A percentile compares a stretch with the other conserved stretches of the same genome.
Conservation (phyloP, 2,329 filamentous ascomycete genomes). For the Phaeosphaeriaceae sp. region DNA sequence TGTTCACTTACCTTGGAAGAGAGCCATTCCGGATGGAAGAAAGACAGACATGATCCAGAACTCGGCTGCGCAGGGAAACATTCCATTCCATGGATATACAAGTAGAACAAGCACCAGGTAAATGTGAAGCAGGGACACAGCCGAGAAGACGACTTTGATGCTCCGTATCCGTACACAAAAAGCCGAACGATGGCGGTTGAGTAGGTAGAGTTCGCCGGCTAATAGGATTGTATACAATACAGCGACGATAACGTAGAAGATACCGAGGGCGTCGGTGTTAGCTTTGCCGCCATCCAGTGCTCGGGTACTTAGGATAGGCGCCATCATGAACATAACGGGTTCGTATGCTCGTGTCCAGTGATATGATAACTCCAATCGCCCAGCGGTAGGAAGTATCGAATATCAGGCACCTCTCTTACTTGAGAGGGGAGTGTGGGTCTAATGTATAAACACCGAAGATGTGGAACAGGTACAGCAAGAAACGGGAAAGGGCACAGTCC, state of each 20-base stretch:
- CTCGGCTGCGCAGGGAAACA: slow-evolving; percentile 45
- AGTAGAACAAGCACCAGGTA: slow-evolving; percentile 45
- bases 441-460: slow-evolving; percentile 29
- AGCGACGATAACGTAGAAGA: slow-evolving; percentile 39
- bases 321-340: slow-evolving; percentile 40
- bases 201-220: slow-evolving; percentile 36
- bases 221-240: slow-evolving; percentile 44
- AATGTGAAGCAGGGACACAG: slow-evolving; percentile 44
- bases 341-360: slow-evolving; percentile 16
- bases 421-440: slow-evolving; percentile 31
- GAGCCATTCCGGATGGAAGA: slow-evolving; percentile 47
- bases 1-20: slow-evolving; percentile 42
- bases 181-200: slow-evolving; percentile 35
- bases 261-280: slow-evolving; percentile 41
- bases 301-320: slow-evolving; percentile 34
- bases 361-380: slow-evolving; percentile 4
- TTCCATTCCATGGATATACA: slow-evolving; percentile 46
- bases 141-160: slow-evolving; percentile 41
- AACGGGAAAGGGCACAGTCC: slow-evolving; percentile 29
- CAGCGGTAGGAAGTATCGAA: slow-evolving; percentile 8
- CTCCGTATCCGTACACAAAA: slow-evolving; percentile 44
- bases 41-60: slow-evolving; percentile 50
- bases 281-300: slow-evolving; percentile 36
- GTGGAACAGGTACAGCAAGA: slow-evolving; percentile 35
- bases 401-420: slow-evolving; percentile 33